Conservation (phyloP, 345 rosid species). For the Eucalyptus curtisii region DNA sequence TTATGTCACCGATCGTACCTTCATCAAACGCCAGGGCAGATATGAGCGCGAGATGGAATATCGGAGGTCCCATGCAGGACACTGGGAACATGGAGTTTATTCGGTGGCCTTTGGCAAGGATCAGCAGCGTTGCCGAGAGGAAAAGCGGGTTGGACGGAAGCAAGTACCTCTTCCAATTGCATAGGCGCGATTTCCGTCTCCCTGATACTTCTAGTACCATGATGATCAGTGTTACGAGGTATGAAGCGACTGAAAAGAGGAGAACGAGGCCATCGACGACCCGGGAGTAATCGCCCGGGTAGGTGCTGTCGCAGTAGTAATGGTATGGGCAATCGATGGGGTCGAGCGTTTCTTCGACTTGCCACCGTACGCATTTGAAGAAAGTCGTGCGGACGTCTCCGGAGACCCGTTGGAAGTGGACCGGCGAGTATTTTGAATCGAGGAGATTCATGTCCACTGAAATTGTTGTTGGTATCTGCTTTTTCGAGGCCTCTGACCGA, state of each 20-base stretch:
- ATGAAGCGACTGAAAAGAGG: conserved; percentile 26
- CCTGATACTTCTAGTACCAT: conserved; percentile 18
- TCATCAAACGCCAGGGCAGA: conserved; percentile 49
- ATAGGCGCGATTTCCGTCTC: conserved; percentile 7
- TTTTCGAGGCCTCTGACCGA: not conserved
- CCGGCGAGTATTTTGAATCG: not conserved
- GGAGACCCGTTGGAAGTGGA: not conserved
- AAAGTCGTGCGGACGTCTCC: conserved; percentile 31
- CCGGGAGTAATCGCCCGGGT: conserved; percentile 41
- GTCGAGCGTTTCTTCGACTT: conserved; percentile 71
- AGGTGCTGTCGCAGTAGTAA: conserved; percentile 65
- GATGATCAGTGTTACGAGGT: conserved; percentile 25
- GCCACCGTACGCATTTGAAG: conserved; percentile 75
- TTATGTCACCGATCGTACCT: conserved; percentile 30
- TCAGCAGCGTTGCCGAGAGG: conserved; percentile 49
- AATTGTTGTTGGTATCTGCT: not conserved
- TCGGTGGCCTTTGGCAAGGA: conserved; percentile 57
- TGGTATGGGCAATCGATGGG: conserved; percentile 70
- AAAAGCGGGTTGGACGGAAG: conserved; percentile 64
- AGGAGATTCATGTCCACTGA: not conserved
- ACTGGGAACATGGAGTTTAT: conserved; percentile 54
- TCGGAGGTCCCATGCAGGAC: conserved; percentile 49
- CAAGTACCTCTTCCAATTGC: conserved; percentile 32
- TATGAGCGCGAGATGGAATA: conserved; percentile 44
- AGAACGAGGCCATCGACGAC: conserved; percentile 31